Percentiles rank a stretch among this genome's conserved stretches.
Conservation (phyloP, 2,329 filamentous ascomycete genomes). For the Acrocalymma vagum region DNA sequence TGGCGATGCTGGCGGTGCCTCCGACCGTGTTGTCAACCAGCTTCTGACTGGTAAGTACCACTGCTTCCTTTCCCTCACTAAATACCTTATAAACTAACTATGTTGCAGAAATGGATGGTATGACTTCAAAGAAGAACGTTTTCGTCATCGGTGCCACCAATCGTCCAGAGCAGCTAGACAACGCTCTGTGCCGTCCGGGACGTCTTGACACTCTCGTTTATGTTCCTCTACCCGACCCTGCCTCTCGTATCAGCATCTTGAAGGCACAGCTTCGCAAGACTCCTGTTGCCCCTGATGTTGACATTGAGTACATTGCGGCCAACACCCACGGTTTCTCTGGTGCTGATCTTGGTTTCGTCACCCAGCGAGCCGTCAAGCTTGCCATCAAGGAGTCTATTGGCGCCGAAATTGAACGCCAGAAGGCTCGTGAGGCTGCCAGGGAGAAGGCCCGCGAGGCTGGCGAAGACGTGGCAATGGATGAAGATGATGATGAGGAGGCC, state of each 20-base stretch:
- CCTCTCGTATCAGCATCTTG: conserved; percentile 87
- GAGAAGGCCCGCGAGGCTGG: no score
- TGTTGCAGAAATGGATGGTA: conserved; percentile 89
- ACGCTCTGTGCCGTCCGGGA: conserved; percentile 95
- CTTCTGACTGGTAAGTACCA: conserved; percentile 85
- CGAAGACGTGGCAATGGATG: conserved; percentile 72
- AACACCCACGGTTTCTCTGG: conserved; percentile 99
- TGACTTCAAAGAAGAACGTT: conserved; percentile 99
- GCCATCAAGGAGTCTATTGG: conserved; percentile 98
- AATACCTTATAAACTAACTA: conserved; percentile 52
- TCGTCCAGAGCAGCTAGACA: conserved; percentile 97
- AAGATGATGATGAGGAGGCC: conserved; percentile 76
- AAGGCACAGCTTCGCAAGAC: conserved; percentile 98
- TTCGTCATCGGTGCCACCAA: conserved; percentile 99
- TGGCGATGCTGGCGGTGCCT: conserved; percentile 96
- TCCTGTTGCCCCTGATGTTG: conserved; percentile 85
- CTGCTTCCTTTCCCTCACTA: background rate
- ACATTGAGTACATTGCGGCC: conserved; percentile 89
- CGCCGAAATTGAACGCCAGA: conserved; percentile 85
- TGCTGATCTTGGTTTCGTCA: conserved; percentile 99
- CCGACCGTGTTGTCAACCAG: conserved; percentile 99
- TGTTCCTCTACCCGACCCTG: conserved; percentile 93
- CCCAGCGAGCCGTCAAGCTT: conserved; percentile 98
- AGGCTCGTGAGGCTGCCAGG: conserved; percentile 89
- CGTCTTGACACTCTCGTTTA: conserved; percentile 99